Conservation (phyloP, 179 eudicot genomes). For the Beta corolliflora region DNA sequence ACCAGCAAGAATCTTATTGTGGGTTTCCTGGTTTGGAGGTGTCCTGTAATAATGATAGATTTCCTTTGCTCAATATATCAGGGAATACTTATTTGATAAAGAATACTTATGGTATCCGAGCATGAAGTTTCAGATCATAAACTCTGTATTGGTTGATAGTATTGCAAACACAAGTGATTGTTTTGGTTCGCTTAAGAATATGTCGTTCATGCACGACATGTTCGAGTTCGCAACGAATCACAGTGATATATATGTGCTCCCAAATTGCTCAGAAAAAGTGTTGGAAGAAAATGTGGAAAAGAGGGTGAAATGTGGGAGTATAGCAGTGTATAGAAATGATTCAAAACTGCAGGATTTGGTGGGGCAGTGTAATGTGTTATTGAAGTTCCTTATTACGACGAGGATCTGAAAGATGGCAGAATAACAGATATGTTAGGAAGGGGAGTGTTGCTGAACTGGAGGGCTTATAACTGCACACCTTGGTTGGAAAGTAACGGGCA, state of each 20-base stretch:
- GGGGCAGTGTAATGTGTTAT: constrained; percentile 11
- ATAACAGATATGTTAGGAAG: constrained; percentile 3
- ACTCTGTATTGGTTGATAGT: constrained; percentile 7
- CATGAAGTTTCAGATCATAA: constrained; percentile 20
- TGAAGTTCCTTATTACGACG: constrained; percentile 19
- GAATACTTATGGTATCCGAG: constrained; percentile 14
- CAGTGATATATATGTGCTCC: background rate
- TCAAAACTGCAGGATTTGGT: constrained; percentile 13
- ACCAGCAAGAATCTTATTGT: constrained; percentile 25
- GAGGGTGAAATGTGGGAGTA: constrained; percentile 19
- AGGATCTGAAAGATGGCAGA: background rate
- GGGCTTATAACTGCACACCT: constrained; percentile 21
- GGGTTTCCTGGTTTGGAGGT: constrained; percentile 37
- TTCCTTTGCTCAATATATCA: constrained; percentile 25
- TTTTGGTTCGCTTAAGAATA: background rate
- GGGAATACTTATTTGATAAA: constrained; percentile 17
- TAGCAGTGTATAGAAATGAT: constrained; percentile 24
- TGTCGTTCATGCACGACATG: background rate
- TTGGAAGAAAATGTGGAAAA: background rate
- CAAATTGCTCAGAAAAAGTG: constrained; percentile 10
- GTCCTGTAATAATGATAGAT: background rate
- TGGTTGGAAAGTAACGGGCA: constrained; percentile 25
- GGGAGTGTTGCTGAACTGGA: constrained; percentile 28
- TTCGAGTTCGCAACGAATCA: background rate
- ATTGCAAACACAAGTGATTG: background rate